These are phyloP conservation scores for Avicennia marina DNA, from an alignment of 257 asterid species.

Conservation along the genomic window DNA sequence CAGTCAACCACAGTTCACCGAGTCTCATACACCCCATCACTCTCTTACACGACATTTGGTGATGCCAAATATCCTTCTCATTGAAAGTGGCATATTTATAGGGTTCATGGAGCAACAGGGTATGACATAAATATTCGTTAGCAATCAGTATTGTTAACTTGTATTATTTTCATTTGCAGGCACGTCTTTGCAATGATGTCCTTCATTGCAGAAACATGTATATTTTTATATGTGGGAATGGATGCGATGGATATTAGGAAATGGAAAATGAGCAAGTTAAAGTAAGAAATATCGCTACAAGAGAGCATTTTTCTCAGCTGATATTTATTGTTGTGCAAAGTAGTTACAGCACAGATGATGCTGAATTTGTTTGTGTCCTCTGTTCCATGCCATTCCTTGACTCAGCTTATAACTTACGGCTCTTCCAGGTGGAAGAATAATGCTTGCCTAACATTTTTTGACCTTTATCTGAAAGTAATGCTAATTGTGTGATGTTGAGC, in stretches of 20 bases:
- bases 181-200: conserved; percentile 86
- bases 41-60: background rate
- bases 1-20: background rate
- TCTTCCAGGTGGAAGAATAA: background rate
- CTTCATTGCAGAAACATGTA: conserved; percentile 83
- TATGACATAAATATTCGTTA: background rate
- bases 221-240: conserved; percentile 93
- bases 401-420: background rate
- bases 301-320: background rate
- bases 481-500: background rate
- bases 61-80: background rate
- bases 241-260: conserved; percentile 82
- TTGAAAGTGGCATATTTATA: background rate
- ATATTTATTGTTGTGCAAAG: no score
- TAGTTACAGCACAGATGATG: no score
- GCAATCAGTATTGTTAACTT: background rate
- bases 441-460: background rate
- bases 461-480: background rate
- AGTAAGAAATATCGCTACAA: conserved; percentile 30
- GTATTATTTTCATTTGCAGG: conserved; percentile 41
- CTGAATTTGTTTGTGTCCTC: background rate
- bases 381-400: background rate
- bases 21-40: background rate
- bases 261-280: conserved; percentile 76
- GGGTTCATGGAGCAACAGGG: background rate